phyloP scores from a whole-genome alignment of 768 basidiomycete species.

The Tricholomella constricta region DNA sequence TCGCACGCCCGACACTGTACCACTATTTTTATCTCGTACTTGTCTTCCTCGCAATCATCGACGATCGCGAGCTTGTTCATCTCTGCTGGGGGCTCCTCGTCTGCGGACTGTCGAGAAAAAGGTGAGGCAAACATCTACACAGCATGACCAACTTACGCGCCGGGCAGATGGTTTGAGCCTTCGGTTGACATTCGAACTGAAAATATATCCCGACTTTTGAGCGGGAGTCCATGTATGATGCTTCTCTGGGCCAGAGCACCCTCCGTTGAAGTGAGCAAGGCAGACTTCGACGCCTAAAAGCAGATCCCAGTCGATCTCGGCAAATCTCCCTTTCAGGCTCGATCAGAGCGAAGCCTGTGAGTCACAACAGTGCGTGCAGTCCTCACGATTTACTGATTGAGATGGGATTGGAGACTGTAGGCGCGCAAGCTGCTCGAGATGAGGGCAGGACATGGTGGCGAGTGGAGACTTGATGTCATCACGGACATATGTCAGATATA shows the following conservation, averaged over 20 bases:
- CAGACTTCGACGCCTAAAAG: slow-evolving; percentile 86
- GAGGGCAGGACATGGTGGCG: no score
- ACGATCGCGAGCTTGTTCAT: slow-evolving; percentile 87
- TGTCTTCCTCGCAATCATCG: slow-evolving; percentile 88
- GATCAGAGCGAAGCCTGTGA: slow-evolving; percentile 81
- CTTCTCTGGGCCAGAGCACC: slow-evolving; percentile 63
- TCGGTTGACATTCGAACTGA: slow-evolving; percentile 82
- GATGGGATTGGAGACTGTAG: no score
- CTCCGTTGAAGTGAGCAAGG: slow-evolving; percentile 92
- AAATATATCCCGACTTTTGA: slow-evolving; percentile 68
- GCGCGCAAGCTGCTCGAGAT: no score
- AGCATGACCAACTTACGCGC: slow-evolving; percentile 63
- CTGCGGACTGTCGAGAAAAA: slow-evolving; percentile 53
- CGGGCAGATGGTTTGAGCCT: slow-evolving; percentile 61
- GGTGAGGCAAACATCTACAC: neutral
- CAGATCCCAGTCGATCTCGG: slow-evolving; percentile 46
- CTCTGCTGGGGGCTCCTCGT: slow-evolving; percentile 84
- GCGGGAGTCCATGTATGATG: slow-evolving; percentile 78
- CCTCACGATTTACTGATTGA: slow-evolving; percentile 83
- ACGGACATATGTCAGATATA: no score
- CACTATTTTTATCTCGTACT: slow-evolving; percentile 66
- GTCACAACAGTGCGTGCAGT: slow-evolving; percentile 98
- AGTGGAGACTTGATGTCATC: no score
- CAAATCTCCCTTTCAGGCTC: no score
- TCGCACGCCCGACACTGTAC: slow-evolving; percentile 83